Conservation (phyloP, 2,329 filamentous ascomycete species). For the Colletotrichum coccodes region DNA sequence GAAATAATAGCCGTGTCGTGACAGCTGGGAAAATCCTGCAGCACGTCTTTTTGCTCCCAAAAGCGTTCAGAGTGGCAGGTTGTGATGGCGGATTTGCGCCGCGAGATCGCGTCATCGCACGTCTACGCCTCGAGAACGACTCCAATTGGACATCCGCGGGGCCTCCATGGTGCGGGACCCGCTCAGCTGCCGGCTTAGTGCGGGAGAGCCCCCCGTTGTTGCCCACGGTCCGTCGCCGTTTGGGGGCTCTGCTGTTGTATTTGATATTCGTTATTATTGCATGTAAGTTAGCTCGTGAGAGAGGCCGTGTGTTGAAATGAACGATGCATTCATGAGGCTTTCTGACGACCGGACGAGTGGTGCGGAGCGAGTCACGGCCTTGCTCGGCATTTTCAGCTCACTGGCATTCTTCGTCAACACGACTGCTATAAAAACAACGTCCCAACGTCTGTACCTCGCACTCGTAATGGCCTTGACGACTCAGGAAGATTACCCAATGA, state of each 20-base stretch:
- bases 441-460: too few relatives aligned
- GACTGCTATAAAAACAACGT: too few relatives aligned
- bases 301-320: neutral
- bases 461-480: too few relatives aligned
- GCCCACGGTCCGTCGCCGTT: neutral
- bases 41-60: neutral
- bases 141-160: constrained; percentile 20
- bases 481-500: too few relatives aligned
- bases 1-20: neutral
- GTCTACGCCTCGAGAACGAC: neutral
- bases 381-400: too few relatives aligned
- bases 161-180: constrained; percentile 14
- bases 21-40: neutral
- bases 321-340: neutral
- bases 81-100: constrained; percentile 28
- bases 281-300: neutral
- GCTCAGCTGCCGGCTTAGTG: constrained; percentile 5
- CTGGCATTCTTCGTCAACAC: too few relatives aligned
- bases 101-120: constrained; percentile 28
- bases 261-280: neutral
- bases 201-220: neutral
- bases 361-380: neutral
- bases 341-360: too few relatives aligned
- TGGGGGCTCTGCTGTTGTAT: neutral
- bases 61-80: constrained; percentile 1